A percentile compares a stretch with the other conserved stretches of the same genome.
Conservation (phyloP, 306 rosid species). For the Malus orientalis region DNA sequence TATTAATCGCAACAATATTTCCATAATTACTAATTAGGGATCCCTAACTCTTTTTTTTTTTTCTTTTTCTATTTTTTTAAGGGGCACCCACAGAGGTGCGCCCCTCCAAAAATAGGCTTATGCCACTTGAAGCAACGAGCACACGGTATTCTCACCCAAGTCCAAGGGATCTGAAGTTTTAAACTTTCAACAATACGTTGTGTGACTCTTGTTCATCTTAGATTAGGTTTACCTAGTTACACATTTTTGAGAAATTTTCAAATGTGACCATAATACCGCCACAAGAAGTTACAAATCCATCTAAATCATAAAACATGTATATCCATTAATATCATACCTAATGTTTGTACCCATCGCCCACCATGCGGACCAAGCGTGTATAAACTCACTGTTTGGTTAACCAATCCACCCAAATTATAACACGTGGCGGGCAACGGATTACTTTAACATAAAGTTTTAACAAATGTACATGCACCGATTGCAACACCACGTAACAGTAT, state of each 20-base stretch:
- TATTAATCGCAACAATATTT: not conserved
- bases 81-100: too few species aligned
- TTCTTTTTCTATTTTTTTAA: too few species aligned
- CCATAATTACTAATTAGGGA: not conserved
- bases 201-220: not conserved
- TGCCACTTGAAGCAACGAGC: too few species aligned
- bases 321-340: not conserved
- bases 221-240: not conserved
- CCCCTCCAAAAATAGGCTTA: too few species aligned
- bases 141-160: not conserved
- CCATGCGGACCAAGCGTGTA: not conserved
- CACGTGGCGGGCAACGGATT: not conserved
- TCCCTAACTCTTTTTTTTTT: not conserved
- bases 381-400: not conserved
- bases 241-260: not conserved
- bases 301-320: not conserved
- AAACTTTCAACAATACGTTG: not conserved
- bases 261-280: not conserved
- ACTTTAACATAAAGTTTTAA: not conserved
- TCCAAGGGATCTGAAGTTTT: not conserved
- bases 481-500: not conserved
- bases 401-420: not conserved
- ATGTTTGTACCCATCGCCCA: not conserved
- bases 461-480: not conserved
- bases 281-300: not conserved